Evolutionary conservation across 1,139 yeast genomes (phyloP).

Genomic region (Arxiozyma telluris): DNA sequence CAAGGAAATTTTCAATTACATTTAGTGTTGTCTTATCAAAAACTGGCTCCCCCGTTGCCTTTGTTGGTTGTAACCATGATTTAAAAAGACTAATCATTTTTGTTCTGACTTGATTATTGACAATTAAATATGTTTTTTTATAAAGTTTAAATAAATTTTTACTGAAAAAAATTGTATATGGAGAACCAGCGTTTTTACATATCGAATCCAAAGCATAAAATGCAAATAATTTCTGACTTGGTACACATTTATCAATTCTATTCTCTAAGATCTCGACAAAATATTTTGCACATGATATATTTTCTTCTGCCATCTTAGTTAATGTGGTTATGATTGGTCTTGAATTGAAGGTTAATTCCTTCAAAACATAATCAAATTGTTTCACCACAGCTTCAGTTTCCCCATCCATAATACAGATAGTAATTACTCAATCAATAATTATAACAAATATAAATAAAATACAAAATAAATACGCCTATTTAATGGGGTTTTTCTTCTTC

Average conservation of each 20-base stretch:
- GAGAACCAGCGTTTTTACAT: constrained; percentile 82
- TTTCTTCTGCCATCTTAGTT: constrained; percentile 84
- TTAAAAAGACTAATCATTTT: constrained; percentile 70
- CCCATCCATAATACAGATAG: constrained; percentile 13
- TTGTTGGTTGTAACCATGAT: constrained; percentile 72
- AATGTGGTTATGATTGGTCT: constrained; percentile 80
- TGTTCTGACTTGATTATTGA: constrained; percentile 63
- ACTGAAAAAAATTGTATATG: constrained; percentile 68
- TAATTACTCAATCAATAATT: background rate
- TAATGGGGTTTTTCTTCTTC: background rate
- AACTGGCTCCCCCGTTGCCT: constrained; percentile 45
- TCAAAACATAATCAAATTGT: constrained; percentile 33
- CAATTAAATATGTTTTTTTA: constrained; percentile 68
- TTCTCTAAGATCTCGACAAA: constrained; percentile 65
- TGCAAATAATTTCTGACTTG: constrained; percentile 74
- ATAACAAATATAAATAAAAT: background rate
- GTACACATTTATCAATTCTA: constrained; percentile 59
- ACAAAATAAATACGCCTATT: background rate
- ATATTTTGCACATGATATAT: constrained; percentile 63
- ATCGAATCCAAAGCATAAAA: constrained; percentile 86
- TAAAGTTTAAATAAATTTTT: constrained; percentile 38
- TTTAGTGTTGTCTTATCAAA: constrained; percentile 66
- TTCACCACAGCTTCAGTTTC: constrained; percentile 20
- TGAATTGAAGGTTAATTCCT: constrained; percentile 78
- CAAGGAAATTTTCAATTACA: constrained; percentile 65